Evolutionary conservation across 169 alveolate genomes (phyloP).

Genomic region (Cytauxzoon felis): DNA sequence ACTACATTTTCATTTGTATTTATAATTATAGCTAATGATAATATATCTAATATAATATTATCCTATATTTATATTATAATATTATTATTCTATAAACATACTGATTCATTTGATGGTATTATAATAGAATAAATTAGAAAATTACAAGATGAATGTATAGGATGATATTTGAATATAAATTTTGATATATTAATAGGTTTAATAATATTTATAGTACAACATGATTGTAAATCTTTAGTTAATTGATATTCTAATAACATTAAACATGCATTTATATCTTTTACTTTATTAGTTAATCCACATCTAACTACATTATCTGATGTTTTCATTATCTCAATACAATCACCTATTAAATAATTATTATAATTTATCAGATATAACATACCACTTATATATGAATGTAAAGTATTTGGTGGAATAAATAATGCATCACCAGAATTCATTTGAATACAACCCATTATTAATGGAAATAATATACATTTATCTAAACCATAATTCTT

Average conservation of each 20-base stretch:
- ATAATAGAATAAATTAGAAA: constrained; percentile 18
- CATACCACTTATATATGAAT: constrained; percentile 82
- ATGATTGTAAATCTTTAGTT: background rate
- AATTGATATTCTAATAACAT: constrained; percentile 9
- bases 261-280: constrained; percentile 64
- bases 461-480: constrained; percentile 82
- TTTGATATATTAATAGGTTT: constrained; percentile 4
- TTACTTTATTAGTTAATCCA: constrained; percentile 92
- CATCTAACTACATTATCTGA: constrained; percentile 94
- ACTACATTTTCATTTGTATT: background rate
- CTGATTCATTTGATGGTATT: constrained; percentile 14
- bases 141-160: constrained; percentile 36
- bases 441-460: constrained; percentile 81
- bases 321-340: constrained; percentile 91
- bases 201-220: background rate
- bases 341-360: constrained; percentile 74
- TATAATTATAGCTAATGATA: background rate
- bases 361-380: background rate
- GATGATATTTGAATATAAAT: constrained; percentile 3
- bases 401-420: constrained; percentile 90
- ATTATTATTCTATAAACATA: constrained; percentile 1
- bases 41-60: background rate
- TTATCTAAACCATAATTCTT: constrained; percentile 79
- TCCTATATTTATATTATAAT: constrained; percentile 2
- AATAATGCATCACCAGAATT: constrained; percentile 86